phyloP scores from a whole-genome alignment of 2,329 filamentous ascomycete genomes.

The Alternaria rosae region DNA sequence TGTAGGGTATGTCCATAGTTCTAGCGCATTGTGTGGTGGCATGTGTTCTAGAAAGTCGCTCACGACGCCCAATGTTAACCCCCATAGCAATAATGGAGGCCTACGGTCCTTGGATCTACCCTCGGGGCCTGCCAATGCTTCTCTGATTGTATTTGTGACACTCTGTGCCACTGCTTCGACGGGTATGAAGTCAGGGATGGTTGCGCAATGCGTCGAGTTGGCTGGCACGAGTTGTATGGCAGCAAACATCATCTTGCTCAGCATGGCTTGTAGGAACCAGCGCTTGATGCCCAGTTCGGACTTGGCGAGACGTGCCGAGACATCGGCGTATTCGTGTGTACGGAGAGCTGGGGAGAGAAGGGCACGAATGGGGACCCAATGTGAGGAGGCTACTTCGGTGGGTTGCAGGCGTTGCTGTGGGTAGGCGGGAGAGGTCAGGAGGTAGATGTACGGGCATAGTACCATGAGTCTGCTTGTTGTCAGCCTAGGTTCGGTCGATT shows the following conservation, averaged over 20 bases:
- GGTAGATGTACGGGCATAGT: conserved; percentile 72
- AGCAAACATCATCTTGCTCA: conserved; percentile 73
- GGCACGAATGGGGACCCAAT: conserved; percentile 71
- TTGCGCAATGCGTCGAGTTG: conserved; percentile 65
- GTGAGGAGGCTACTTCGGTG: conserved; percentile 71
- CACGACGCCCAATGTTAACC: conserved; percentile 70
- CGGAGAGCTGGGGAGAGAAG: conserved; percentile 67
- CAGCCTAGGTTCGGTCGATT: background rate
- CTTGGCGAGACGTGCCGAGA: conserved; percentile 67
- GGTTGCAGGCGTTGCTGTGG: conserved; percentile 70
- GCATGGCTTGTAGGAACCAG: conserved; percentile 62
- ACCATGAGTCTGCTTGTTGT: conserved; percentile 66
- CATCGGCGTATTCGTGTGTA: conserved; percentile 69
- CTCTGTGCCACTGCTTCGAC: conserved; percentile 22
- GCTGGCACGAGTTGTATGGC: conserved; percentile 69
- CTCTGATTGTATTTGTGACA: conserved; percentile 19
- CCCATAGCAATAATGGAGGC: conserved; percentile 70
- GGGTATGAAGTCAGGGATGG: conserved; percentile 59
- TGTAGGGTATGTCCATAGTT: conserved; percentile 72
- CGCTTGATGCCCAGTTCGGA: conserved; percentile 63
- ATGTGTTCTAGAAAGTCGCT: conserved; percentile 73
- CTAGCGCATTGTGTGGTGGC: conserved; percentile 68
- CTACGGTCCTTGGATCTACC: conserved; percentile 43
- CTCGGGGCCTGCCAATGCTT: conserved; percentile 24
- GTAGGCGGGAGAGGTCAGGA: conserved; percentile 64